Percentiles rank a stretch among this genome's conserved stretches.
phyloP scores from a whole-genome alignment of 2,329 filamentous ascomycete genomes.

The Diaporthe humulicola region DNA sequence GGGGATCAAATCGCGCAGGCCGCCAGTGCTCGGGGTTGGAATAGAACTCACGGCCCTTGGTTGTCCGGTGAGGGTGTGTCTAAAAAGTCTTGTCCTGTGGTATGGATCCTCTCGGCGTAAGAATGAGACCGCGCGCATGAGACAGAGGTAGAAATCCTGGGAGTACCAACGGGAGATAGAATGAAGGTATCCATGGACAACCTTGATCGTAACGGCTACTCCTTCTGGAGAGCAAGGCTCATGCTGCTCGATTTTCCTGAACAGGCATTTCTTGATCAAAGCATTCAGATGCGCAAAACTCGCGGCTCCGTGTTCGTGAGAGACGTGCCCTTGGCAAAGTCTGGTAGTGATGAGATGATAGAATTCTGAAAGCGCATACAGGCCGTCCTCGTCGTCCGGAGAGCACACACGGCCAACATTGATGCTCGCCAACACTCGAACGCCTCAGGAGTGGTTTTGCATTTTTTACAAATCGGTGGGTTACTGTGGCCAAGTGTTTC shows the following conservation, averaged over 20 bases:
- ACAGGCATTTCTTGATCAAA: not conserved
- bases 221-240: not conserved
- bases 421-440: not conserved
- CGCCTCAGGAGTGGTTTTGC: conserved; percentile 12
- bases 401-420: not conserved
- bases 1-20: not conserved
- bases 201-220: not conserved
- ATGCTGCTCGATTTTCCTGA: not conserved
- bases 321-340: conserved; percentile 3
- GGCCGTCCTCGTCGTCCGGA: not conserved
- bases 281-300: not conserved
- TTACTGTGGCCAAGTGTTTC: conserved; percentile 24
- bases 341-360: conserved; percentile 17
- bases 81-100: conserved; percentile 9
- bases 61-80: not conserved
- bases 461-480: conserved; percentile 14
- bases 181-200: not conserved
- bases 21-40: not conserved
- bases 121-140: not conserved
- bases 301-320: not conserved
- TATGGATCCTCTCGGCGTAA: not conserved
- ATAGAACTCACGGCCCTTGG: not conserved
- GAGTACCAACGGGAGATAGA: not conserved
- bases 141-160: not conserved
- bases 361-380: not conserved